phyloP scores from a whole-genome alignment of 2,329 filamentous ascomycete species.

The Colletotrichum sojae region DNA sequence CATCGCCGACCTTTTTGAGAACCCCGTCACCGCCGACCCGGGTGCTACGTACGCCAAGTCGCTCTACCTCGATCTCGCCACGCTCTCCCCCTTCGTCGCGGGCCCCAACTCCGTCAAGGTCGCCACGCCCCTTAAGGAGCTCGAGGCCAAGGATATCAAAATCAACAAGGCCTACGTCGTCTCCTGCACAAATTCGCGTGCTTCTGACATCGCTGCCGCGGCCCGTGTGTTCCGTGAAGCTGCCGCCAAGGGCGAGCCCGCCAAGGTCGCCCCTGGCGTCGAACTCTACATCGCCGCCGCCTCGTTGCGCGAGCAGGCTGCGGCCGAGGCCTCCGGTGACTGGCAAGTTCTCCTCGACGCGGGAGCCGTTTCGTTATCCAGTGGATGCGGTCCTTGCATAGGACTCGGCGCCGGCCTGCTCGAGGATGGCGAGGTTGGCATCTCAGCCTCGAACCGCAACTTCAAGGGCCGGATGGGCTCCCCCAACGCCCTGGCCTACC shows the following conservation, averaged over 20 bases:
- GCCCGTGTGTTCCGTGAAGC: slow-evolving; percentile 89
- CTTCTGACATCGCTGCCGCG: slow-evolving; percentile 85
- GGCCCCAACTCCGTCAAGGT: slow-evolving; percentile 95
- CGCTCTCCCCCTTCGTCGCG: slow-evolving; percentile 85
- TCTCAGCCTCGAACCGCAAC: slow-evolving; percentile 87
- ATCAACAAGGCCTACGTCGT: slow-evolving; percentile 90
- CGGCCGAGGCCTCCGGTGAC: slow-evolving; percentile 84
- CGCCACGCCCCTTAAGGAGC: slow-evolving; percentile 80
- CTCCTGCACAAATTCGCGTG: slow-evolving; percentile 89
- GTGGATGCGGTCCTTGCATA: slow-evolving; percentile 90
- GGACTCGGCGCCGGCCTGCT: slow-evolving; percentile 82
- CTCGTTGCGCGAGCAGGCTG: slow-evolving; percentile 81
- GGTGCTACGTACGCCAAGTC: slow-evolving; percentile 87
- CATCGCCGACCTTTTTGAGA: slow-evolving; percentile 79
- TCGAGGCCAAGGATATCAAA: slow-evolving; percentile 81
- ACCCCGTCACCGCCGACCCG: slow-evolving; percentile 78
- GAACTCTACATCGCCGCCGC: slow-evolving; percentile 93
- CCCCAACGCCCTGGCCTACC: slow-evolving; percentile 84
- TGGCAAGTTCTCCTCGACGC: slow-evolving; percentile 87
- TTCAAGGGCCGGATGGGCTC: slow-evolving; percentile 94
- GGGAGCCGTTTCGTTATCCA: too few species aligned
- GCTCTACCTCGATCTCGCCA: slow-evolving; percentile 85
- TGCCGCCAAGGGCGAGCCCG: slow-evolving; percentile 72
- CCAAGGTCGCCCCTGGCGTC: slow-evolving; percentile 82
- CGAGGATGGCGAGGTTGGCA: slow-evolving; percentile 88